Base-by-base conservation (phyloP, 2,329 filamentous ascomycete species). In the Mycosphaerella arachidis region DNA sequence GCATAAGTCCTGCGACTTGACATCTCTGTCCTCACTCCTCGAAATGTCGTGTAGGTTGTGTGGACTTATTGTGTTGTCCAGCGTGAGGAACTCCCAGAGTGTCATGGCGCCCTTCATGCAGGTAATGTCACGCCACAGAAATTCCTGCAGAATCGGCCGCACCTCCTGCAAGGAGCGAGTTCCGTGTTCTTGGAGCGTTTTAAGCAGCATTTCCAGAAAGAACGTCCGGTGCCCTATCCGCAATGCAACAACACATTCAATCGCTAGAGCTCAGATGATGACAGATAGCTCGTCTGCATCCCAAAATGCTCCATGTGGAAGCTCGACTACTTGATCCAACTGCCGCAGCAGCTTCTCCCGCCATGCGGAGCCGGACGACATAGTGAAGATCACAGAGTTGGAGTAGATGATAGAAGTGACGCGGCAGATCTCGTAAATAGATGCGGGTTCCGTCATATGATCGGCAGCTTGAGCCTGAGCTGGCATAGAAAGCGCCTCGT, bases 81-180 rank as follows among this genome's bases (percentile, higher is more conserved):
- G n/a, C n/a, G n/a, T n/a, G n/a, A 57, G 27, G 45, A 53, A 50
- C 20, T 59, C 30, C 60, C 60, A 63, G 6, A 63, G 43, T 2
- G 53, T 58, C 13, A 31, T 27, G 27, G 60, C 54, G 16, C 60
- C 60, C 33, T 29, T n/a, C 12, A 18, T 13, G 20, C 55, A 63
- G 9, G 60, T 51, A 27, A n/a, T 55, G 16, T 63, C 57, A 30
- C 60, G 48, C 60, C 60, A 63, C 1, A 63, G 60, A 30, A 60
- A 63, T 31, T 40, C 51, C 16, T 29, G 18, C 12, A 63, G 33
- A 2, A 55, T 33, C 30, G 40, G 29, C 46, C 50, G 20, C 10
- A 57, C 35, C 8, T 30, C 27, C 1, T 18, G 43, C 60, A 40
- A 60, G 7, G 45, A 50, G 18, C 20, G 37, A 10, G 27, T 12